A percentile compares a stretch with the other conserved stretches of the same genome.
Evolutionary conservation across 1,139 yeast species (phyloP).

Genomic region (Geotrichum klebahnii): DNA sequence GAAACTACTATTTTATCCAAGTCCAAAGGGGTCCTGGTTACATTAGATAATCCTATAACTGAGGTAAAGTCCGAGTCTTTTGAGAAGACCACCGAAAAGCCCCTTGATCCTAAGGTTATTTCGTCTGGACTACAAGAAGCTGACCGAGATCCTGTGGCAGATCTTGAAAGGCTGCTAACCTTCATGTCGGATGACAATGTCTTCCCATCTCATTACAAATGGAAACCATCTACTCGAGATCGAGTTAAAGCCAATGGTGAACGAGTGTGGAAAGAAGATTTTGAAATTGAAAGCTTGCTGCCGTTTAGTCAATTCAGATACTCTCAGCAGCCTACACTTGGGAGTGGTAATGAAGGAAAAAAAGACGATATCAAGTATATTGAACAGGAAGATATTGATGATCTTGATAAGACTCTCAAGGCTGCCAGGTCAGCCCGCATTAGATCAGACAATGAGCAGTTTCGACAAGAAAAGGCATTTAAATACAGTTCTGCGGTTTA

Average conservation of each 20-base stretch:
- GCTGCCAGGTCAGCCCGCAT: constrained; percentile 45
- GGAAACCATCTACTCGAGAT: constrained; percentile 14
- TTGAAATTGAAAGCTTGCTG: constrained; percentile 24
- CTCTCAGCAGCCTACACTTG: neutral
- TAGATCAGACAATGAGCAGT: constrained; percentile 44
- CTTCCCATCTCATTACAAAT: constrained; percentile 4
- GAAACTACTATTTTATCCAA: no score
- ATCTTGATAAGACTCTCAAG: constrained; percentile 43
- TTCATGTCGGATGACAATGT: constrained; percentile 23
- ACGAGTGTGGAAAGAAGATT: constrained; percentile 20
- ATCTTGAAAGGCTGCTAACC: constrained; percentile 25
- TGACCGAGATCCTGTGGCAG: constrained; percentile 6
- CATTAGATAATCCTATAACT: neutral
- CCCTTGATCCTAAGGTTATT: constrained; percentile 17
- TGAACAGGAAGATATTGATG: constrained; percentile 23
- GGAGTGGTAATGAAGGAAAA: neutral
- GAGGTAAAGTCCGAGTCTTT: neutral
- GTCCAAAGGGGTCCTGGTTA: no score
- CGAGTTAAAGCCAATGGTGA: constrained; percentile 15
- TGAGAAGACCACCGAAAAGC: neutral
- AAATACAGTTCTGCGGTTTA: constrained; percentile 48
- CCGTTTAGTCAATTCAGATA: constrained; percentile 18
- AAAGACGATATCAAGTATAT: constrained; percentile 3
- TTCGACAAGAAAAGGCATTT: constrained; percentile 50
- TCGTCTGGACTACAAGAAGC: constrained; percentile 9